Evolutionary conservation across 1,284 basidiomycete genomes (phyloP).

Genomic region (Fomitopsis betulina): DNA sequence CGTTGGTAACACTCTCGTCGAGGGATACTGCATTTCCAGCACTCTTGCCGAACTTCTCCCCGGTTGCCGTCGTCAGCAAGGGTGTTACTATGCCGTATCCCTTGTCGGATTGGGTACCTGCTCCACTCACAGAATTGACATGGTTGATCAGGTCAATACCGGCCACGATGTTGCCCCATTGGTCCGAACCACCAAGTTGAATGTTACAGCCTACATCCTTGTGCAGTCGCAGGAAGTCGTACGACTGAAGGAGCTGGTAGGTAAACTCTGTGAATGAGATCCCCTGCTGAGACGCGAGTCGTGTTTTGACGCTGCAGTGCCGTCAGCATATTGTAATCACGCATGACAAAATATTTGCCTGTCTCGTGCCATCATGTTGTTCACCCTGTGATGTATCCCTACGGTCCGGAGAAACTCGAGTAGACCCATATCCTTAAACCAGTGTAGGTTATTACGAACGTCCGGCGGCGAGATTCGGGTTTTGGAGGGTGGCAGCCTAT

Average conservation of each 20-base stretch:
- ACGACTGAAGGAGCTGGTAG: constrained; percentile 96
- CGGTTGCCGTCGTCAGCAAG: constrained; percentile 83
- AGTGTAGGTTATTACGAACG: constrained; percentile 83
- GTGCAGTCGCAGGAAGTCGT: constrained; percentile 88
- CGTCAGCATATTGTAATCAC: background rate
- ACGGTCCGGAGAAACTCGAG: constrained; percentile 84
- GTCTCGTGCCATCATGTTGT: constrained; percentile 88
- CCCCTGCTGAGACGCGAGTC: constrained; percentile 73
- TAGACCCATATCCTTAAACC: constrained; percentile 73
- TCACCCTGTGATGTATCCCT: constrained; percentile 81
- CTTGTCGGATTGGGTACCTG: constrained; percentile 31
- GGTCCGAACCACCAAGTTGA: constrained; percentile 95
- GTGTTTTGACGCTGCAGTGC: constrained; percentile 73
- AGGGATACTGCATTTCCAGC: constrained; percentile 96
- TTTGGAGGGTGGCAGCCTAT: constrained; percentile 24
- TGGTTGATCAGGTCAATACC: constrained; percentile 86
- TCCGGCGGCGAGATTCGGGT: constrained; percentile 28
- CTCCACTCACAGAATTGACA: constrained; percentile 24
- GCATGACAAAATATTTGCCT: constrained; percentile 46
- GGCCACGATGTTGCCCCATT: constrained; percentile 97
- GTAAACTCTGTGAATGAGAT: constrained; percentile 98
- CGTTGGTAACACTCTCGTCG: constrained; percentile 68
- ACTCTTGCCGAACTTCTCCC: constrained; percentile 97
- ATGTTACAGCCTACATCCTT: constrained; percentile 68
- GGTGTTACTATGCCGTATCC: constrained; percentile 92